Conservation (phyloP, 805 yeast genomes). For the Myxozyma nipponensis region DNA sequence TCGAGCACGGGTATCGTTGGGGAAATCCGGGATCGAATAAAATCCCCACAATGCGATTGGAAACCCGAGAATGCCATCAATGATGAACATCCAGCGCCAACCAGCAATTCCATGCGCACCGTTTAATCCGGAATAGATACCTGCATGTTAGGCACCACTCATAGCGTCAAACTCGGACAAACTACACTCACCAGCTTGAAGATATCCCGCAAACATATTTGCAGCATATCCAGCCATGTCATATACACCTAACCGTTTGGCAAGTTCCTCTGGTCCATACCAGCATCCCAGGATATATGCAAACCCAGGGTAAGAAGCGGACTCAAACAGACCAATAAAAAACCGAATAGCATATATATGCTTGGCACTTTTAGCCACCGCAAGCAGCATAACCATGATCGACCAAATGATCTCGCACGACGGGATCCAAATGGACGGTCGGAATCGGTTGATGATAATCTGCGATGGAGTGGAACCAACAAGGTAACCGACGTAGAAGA, state of each 20-base stretch:
- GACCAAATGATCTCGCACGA: constrained; percentile 25
- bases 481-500: constrained; percentile 14
- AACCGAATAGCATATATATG: constrained; percentile 33
- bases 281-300: constrained; percentile 33
- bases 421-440: constrained; percentile 34
- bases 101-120: constrained; percentile 43
- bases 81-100: constrained; percentile 27
- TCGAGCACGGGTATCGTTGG: constrained; percentile 20
- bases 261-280: constrained; percentile 34
- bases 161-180: too few species aligned
- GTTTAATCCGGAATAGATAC: constrained; percentile 44
- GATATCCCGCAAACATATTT: constrained; percentile 45
- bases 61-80: constrained; percentile 19
- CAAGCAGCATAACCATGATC: constrained; percentile 6
- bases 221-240: constrained; percentile 28
- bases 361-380: constrained; percentile 8
- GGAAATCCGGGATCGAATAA: constrained; percentile 23
- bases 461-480: constrained; percentile 39
- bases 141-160: constrained; percentile 38
- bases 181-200: neutral
- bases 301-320: constrained; percentile 34
- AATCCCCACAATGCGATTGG: constrained; percentile 24
- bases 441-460: constrained; percentile 33
- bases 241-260: constrained; percentile 32
- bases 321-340: constrained; percentile 35